phyloP scores from a whole-genome alignment of 2,329 filamentous ascomycete genomes.

The Lachnellula arida region DNA sequence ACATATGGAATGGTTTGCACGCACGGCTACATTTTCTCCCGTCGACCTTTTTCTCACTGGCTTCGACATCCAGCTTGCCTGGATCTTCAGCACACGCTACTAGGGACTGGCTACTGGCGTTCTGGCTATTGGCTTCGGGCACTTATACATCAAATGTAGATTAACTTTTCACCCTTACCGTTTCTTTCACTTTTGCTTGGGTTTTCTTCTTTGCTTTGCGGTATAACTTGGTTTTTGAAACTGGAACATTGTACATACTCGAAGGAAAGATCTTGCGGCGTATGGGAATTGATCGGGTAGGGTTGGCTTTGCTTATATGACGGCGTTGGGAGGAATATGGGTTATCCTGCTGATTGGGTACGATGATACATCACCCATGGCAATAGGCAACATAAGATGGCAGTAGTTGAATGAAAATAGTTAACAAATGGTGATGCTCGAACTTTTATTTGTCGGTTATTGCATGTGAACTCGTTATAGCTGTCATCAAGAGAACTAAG shows the following conservation, averaged over 20 bases:
- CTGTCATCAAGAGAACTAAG: too few species aligned
- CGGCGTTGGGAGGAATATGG: background rate
- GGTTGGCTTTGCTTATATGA: background rate
- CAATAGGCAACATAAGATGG: background rate
- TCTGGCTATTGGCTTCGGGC: background rate
- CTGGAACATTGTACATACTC: background rate
- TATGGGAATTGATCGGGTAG: background rate
- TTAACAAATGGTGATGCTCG: background rate
- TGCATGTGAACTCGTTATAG: too few species aligned
- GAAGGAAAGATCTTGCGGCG: background rate
- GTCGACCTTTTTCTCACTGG: too few species aligned
- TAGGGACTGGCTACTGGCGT: background rate
- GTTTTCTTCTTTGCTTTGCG: background rate
- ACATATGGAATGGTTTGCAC: too few species aligned
- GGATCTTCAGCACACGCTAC: too few species aligned
- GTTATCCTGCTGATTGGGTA: background rate
- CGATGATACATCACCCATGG: background rate
- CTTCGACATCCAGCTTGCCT: too few species aligned
- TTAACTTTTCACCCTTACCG: background rate
- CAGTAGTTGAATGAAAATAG: background rate
- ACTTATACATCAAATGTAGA: background rate
- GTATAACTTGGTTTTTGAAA: background rate
- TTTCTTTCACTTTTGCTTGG: background rate
- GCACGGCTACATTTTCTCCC: too few species aligned
- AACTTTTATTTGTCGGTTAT: too few species aligned